Evolutionary conservation across 805 yeast genomes (phyloP).

Genomic region (Brettanomyces anomalus): DNA sequence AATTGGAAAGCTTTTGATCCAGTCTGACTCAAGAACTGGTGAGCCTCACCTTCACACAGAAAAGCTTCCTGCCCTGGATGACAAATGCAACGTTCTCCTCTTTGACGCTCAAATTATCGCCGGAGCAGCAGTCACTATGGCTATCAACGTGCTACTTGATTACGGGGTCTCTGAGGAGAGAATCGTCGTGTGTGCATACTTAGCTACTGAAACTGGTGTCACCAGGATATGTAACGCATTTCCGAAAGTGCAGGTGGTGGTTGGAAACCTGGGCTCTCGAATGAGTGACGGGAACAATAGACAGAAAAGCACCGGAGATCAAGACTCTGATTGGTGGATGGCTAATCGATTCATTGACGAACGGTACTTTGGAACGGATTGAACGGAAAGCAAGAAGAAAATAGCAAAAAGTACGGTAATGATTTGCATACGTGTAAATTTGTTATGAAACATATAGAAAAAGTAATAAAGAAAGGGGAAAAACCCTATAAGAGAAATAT

Average conservation of each 20-base stretch:
- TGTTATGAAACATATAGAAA: not conserved
- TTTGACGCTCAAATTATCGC: slow-evolving; percentile 84
- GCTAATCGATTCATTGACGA: slow-evolving; percentile 64
- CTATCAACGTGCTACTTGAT: slow-evolving; percentile 77
- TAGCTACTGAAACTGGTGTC: slow-evolving; percentile 74
- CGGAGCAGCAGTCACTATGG: slow-evolving; percentile 95
- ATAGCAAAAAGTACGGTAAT: not conserved
- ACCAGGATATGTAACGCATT: slow-evolving; percentile 68
- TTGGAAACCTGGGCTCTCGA: slow-evolving; percentile 49
- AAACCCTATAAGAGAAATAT: too few relatives aligned
- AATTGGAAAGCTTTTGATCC: slow-evolving; percentile 79
- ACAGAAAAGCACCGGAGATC: slow-evolving; percentile 14
- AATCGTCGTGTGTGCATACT: slow-evolving; percentile 60
- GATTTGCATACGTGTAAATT: not conserved
- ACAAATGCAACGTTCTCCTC: slow-evolving; percentile 43
- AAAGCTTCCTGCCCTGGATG: slow-evolving; percentile 43
- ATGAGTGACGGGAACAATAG: slow-evolving; percentile 7
- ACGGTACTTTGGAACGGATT: slow-evolving; percentile 63
- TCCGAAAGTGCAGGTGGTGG: slow-evolving; percentile 56
- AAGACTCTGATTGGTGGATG: slow-evolving; percentile 50
- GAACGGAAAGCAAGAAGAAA: not conserved
- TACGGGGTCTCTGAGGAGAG: slow-evolving; percentile 57
- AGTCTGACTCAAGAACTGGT: slow-evolving; percentile 81
- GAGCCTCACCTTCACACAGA: slow-evolving; percentile 91
- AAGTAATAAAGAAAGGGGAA: not conserved